Base-by-base conservation (phyloP, 2,329 filamentous ascomycete species). In the Penicillium sclerotigenum region DNA sequence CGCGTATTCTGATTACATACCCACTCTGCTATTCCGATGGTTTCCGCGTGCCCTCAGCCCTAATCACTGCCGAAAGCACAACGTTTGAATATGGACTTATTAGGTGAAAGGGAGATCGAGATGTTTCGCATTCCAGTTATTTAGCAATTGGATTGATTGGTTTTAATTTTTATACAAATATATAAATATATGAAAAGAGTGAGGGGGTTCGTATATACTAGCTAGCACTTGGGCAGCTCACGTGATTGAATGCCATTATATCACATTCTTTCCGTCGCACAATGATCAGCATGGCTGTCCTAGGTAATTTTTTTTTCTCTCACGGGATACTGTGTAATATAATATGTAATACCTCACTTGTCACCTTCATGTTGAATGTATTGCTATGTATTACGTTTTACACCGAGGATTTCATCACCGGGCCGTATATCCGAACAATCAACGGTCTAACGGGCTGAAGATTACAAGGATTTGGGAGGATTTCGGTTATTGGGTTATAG, bases 1-100 rank as follows among this genome's bases (percentile, higher is more conserved):
- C 47, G 28, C 42, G 63, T 65, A 65, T 54, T 57, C 2, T 16
- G 65, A 65, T 66, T 64, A 65, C 64, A 60, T 55, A 65, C 55
- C 58, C 59, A 63, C 61, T 52, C 34, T 24, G 31, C 50, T 48
- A 59, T 62, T 61, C 63, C 63, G 63, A 62, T 54, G 59, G 54
- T 61, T 64, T 61, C 63, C 63, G 63, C 52, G 53, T 65, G 62
- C 63, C 63, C 63, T 65, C 63, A 62, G 58, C 63, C 63, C 63
- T 65, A 65, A 65, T 59, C 58, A 33, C 56, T 61, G 56, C 57
- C 59, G 57, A 61, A 61, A 40, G 36, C 31, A 47, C 52, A 49
- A 49, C 22, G 28, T 47, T 36, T 31, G 11, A 26, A 29, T 14
- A 24, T 20, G 20, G 28, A 24, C 13, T 24, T 9, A 34, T 22